Base-by-base conservation (phyloP, 2,329 filamentous ascomycete genomes). In the Phialophora macrospora region DNA sequence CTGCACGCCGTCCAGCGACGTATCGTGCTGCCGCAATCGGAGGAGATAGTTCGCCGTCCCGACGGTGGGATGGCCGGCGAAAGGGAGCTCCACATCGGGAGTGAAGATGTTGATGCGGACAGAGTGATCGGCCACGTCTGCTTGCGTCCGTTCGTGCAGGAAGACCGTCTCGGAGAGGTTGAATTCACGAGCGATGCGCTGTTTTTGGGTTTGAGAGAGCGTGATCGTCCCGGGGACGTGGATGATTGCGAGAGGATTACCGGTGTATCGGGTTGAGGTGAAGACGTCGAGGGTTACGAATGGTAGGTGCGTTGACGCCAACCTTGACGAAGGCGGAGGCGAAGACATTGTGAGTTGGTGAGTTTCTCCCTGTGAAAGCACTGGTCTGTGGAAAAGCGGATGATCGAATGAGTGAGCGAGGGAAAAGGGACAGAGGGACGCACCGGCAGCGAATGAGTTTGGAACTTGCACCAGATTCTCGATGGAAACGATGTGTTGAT, bases 151-250 rank as follows among this genome's bases (percentile, higher is more conserved):
- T 60, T 76, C 77, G 69, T 85, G 80, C 20, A 87, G 73, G 68
- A 87, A 86, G 26, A 85, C 82, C 0, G 83, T 85, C 69, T 87
- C 85, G 0, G 83, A 85, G 44, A 84, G 77, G 69, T 86, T 86
- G 77, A 87, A 87, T 68, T 87, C 85, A 34, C 77, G 74, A 4
- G 84, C 83, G 63, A 88, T 82, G 52, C 71, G 73, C 72, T 85
- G 84, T 72, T 86, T 85, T 67, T 83, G 79, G 41, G 75, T 74
- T 61, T 85, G 83, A 11, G 76, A 80, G 24, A 71, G 68, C 4
- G 57, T 49, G 44, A 73, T 68, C 51, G 76, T 61, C 52, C 72
- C 67, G 3, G 80, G 78, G 12, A 87, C 75, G 48, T 79, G 77
- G 66, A 87, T 80, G n/a, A 87, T 79, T n/a, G 81, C 85, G 1